Evolutionary conservation across 306 rosid genomes (phyloP).

Genomic region (Phaseolus lunatus): DNA sequence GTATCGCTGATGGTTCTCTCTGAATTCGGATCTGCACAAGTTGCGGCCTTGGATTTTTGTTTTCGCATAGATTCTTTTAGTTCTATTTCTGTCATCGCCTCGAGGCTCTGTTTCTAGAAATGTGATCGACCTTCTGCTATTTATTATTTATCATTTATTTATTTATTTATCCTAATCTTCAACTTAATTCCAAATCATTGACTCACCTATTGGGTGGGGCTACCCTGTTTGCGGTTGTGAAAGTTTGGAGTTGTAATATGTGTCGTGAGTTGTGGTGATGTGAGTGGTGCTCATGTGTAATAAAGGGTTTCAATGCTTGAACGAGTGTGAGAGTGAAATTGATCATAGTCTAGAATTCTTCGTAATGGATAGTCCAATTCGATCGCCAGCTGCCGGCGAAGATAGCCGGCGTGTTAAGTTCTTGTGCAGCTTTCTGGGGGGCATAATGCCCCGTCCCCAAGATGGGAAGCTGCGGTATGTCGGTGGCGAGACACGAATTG

Average conservation of each 20-base stretch:
- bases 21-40: constrained; percentile 42
- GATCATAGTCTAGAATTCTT: constrained; percentile 52
- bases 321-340: constrained; percentile 55
- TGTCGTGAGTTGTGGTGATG: constrained; percentile 14
- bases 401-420: constrained; percentile 82
- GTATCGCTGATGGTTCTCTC: constrained; percentile 43
- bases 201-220: constrained; percentile 27
- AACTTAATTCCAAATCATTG: constrained; percentile 45
- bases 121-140: constrained; percentile 26
- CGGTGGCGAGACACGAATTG: constrained; percentile 97
- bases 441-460: constrained; percentile 96
- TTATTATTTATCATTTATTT: neutral
- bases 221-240: constrained; percentile 26
- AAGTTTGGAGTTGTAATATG: constrained; percentile 39
- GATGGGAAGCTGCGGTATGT: constrained; percentile 96
- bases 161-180: neutral
- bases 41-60: constrained; percentile 16
- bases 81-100: constrained; percentile 11
- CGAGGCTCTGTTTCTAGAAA: constrained; percentile 31
- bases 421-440: constrained; percentile 88
- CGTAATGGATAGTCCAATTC: constrained; percentile 89
- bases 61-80: neutral
- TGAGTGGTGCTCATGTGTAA: constrained; percentile 65
- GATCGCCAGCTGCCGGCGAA: constrained; percentile 58
- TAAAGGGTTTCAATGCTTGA: constrained; percentile 64